Percentiles rank a stretch among this genome's conserved stretches.
Evolutionary conservation across 306 rosid genomes (phyloP).

Genomic region (Acacia melanoxylon): DNA sequence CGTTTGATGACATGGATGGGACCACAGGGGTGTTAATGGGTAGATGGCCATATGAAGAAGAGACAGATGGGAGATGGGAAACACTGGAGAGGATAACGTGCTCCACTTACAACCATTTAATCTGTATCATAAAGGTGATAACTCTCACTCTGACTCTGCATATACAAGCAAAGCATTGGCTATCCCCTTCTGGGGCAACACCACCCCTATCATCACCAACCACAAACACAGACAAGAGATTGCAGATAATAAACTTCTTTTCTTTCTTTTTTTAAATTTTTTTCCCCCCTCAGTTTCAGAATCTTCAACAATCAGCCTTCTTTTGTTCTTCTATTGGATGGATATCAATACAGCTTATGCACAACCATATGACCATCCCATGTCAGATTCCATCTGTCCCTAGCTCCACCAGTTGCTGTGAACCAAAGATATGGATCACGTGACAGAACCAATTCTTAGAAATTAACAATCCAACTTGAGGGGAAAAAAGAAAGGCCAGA

Average conservation of each 20-base stretch:
- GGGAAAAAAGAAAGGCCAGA: not conserved
- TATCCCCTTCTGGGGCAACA: constrained; percentile 35
- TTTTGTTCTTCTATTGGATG: constrained; percentile 39
- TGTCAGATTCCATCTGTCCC: constrained; percentile 72
- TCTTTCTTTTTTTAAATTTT: not conserved
- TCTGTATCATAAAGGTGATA: constrained; percentile 54
- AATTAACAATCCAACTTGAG: not conserved
- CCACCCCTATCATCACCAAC: constrained; percentile 29
- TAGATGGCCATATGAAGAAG: constrained; percentile 65
- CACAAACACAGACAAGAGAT: constrained; percentile 8
- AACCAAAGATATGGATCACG: constrained; percentile 54
- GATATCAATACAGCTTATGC: constrained; percentile 29
- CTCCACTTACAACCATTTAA: constrained; percentile 61
- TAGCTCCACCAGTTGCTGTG: constrained; percentile 46
- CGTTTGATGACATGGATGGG: constrained; percentile 57
- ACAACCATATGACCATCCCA: constrained; percentile 48
- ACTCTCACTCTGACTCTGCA: constrained; percentile 43
- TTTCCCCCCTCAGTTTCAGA: not conserved
- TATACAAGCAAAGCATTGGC: constrained; percentile 44
- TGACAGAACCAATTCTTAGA: constrained; percentile 44
- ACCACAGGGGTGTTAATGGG: constrained; percentile 72
- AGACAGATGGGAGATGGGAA: constrained; percentile 82
- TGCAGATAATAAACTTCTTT: constrained; percentile 18
- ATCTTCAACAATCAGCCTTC: constrained; percentile 35
- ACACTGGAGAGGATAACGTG: constrained; percentile 72